Evolutionary conservation across 2,329 filamentous ascomycete genomes (phyloP), one percentile per base, ranked within the genome.

Genomic region (Fonsecaea multimorphosa): DNA sequence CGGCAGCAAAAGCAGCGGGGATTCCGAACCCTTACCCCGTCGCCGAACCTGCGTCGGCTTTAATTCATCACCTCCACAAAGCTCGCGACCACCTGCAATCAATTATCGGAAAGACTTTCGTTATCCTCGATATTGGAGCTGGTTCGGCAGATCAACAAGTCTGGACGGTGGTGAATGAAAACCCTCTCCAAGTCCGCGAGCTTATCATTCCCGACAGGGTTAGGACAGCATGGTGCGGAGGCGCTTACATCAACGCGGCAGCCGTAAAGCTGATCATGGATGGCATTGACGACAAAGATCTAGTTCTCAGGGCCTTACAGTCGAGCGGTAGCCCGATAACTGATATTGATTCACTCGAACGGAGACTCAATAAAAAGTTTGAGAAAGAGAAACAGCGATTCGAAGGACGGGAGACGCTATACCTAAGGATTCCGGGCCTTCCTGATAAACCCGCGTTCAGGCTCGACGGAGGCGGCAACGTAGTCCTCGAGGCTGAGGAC

Each of bases 11-110:
- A 46, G 22, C 12, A 14, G 63, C 63, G 6, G 63, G 63, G 0
- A 57, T 65, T 9, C 63, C 63, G 8, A 65, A 65, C 5, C 53
- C 58, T 8, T 62, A 58, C 36, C 22, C 52, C 29, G 58, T 57
- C 12, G 53, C 36, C 1, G 63, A 65, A 32, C 58, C 58, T 11
- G 53, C 63, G 6, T 53, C 63, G 7, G 63, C 63, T 4, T 24
- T 62, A 9, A 46, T 46, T 4, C 31, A 53, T 38, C 58, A 65
- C 14, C 31, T 57, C 34, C 19, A 6, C 38, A 40, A 40, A 40
- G 14, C 38, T n/a, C 38, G 38, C 58, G 14, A 16, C 51, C 22
- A n/a, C n/a, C n/a, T n/a, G n/a, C n/a, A n/a, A 19, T 29, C 9
- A 46, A 29, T 44, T 3, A 9, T 40, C 12, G 29, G 29, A 11